These are phyloP conservation scores for Aurinia saxatilis DNA, from an alignment of 345 rosid species.

Conservation along the genomic window DNA sequence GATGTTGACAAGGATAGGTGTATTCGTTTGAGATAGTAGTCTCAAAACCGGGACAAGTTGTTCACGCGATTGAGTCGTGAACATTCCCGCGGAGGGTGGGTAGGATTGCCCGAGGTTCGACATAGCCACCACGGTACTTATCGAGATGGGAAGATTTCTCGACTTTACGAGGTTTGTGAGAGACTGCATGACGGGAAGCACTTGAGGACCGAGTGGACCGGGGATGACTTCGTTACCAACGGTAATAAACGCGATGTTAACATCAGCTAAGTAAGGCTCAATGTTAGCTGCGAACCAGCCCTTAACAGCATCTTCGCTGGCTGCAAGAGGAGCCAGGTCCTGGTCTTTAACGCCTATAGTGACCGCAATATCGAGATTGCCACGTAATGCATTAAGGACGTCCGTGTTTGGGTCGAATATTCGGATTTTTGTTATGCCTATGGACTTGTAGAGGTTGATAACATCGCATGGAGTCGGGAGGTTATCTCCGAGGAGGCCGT, in stretches of 20 bases:
- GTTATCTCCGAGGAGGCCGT: conserved; percentile 37
- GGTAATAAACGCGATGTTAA: conserved; percentile 21
- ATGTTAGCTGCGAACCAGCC: conserved; percentile 27
- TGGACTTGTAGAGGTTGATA: conserved; percentile 28
- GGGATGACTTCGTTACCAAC: conserved; percentile 44
- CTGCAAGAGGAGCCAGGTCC: conserved; percentile 23
- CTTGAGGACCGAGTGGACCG: conserved; percentile 8
- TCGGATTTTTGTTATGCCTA: conserved; percentile 21
- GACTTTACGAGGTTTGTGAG: conserved; percentile 11
- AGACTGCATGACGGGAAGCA: conserved; percentile 32
- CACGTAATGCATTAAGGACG: conserved; percentile 30
- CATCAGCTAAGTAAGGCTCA: conserved; percentile 20
- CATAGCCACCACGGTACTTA: conserved; percentile 23
- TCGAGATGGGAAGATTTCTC: conserved; percentile 6
- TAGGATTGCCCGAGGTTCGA: conserved; percentile 22
- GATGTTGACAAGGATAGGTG: conserved; percentile 30
- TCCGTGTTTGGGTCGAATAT: conserved; percentile 29
- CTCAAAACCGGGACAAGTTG: conserved; percentile 21
- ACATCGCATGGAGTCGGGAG: conserved; percentile 37
- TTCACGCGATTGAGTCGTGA: not conserved
- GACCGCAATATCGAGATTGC: conserved; percentile 16
- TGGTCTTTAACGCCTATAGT: conserved; percentile 28
- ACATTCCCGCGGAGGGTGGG: conserved; percentile 36
- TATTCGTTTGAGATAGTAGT: not conserved
- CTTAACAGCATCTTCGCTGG: conserved; percentile 15